Conservation (phyloP, 2,329 filamentous ascomycete genomes). For the Aschersonia sp. region DNA sequence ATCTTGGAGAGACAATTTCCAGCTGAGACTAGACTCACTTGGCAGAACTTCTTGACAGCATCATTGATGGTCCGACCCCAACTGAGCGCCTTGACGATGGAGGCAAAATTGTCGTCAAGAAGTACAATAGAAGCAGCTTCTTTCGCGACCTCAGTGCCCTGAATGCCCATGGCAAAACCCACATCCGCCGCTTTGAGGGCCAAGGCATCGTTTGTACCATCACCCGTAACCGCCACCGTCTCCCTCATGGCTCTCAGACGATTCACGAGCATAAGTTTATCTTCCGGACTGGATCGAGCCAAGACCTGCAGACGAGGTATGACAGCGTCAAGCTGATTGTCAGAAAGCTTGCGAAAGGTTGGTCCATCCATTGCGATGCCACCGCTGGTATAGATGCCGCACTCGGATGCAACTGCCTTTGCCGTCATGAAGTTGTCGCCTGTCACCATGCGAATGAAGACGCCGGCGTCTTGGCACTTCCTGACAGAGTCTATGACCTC, state of each 20-base stretch:
- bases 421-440: conserved; percentile 29
- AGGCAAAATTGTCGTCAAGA: conserved; percentile 51
- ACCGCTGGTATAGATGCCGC: conserved; percentile 37
- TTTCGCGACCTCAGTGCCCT: conserved; percentile 52
- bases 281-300: conserved; percentile 54
- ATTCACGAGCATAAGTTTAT: conserved; percentile 52
- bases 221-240: conserved; percentile 52
- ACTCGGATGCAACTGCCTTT: conserved; percentile 28
- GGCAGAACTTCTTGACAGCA: conserved; percentile 49
- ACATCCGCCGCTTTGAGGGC: conserved; percentile 53
- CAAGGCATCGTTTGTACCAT: conserved; percentile 52
- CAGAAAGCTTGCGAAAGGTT: conserved; percentile 42
- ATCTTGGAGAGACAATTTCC: not conserved
- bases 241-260: conserved; percentile 50
- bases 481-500: conserved; percentile 48
- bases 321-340: conserved; percentile 31
- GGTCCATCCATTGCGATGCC: conserved; percentile 44
- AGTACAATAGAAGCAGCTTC: conserved; percentile 52
- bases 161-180: conserved; percentile 54
- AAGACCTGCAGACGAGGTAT: conserved; percentile 53
- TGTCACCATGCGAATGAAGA: conserved; percentile 52
- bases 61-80: conserved; percentile 51
- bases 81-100: conserved; percentile 47
- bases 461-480: conserved; percentile 47
- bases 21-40: conserved; percentile 17